These are phyloP conservation scores for Hysterangium stoloniferum DNA, from an alignment of 768 basidiomycete species.

Conservation along the genomic window DNA sequence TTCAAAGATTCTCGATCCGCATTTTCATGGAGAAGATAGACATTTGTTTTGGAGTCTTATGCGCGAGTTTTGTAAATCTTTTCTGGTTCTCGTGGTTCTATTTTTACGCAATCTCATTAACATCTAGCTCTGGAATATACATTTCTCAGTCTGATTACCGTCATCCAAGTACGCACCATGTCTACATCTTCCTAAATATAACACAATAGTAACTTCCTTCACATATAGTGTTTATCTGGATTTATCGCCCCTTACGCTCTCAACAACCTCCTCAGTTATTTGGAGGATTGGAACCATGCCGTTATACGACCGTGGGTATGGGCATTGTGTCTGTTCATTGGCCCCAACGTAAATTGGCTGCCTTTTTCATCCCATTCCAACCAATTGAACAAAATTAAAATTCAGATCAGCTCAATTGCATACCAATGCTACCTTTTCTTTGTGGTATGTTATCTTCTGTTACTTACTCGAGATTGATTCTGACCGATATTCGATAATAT, in stretches of 20 bases:
- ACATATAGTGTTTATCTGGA: conserved; percentile 16
- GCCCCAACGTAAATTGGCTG: conserved; percentile 17
- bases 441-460: conserved; percentile 19
- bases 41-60: conserved; percentile 42
- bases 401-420: conserved; percentile 25
- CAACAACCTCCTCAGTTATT: conserved; percentile 24
- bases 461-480: too few species aligned
- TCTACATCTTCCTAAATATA: background rate
- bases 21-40: conserved; percentile 30
- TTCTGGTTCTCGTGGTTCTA: too few species aligned
- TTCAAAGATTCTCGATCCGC: conserved; percentile 36
- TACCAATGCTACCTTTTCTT: conserved; percentile 36
- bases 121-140: too few species aligned
- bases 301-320: conserved; percentile 29
- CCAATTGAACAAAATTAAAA: too few species aligned
- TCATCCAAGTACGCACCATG: background rate
- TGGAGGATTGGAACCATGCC: conserved; percentile 25
- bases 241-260: conserved; percentile 26
- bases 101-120: too few species aligned
- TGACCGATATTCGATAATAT: too few species aligned
- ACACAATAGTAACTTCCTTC: too few species aligned
- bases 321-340: conserved; percentile 18
- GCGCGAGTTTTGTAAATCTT: conserved; percentile 20
- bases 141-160: too few species aligned
- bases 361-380: conserved; percentile 18